Percentiles rank a stretch among this genome's conserved stretches.
Conservation (phyloP, 2,329 filamentous ascomycete genomes). For the Penicillium sumatraense region DNA sequence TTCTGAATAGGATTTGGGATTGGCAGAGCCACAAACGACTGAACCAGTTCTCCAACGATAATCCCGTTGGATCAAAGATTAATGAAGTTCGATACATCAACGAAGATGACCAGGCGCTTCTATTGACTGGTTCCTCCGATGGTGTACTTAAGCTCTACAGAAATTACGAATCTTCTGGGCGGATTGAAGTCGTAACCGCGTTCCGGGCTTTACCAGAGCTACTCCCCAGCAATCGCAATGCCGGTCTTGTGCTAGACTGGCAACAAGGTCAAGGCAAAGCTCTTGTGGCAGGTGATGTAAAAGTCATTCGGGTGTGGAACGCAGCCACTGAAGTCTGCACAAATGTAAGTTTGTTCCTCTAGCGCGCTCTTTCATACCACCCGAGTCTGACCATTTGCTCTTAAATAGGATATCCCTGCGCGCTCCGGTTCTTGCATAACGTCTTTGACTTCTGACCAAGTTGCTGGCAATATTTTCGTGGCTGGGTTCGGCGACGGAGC, state of each 20-base stretch:
- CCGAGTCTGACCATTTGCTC: constrained; percentile 3
- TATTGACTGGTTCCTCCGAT: constrained; percentile 95
- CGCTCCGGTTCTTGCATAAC: constrained; percentile 95
- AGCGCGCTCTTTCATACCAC: background rate
- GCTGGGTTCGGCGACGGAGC: constrained; percentile 96
- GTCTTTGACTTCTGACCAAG: constrained; percentile 93
- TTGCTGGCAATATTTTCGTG: constrained; percentile 94
- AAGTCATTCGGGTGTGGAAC: constrained; percentile 95
- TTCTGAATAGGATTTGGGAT: constrained; percentile 73
- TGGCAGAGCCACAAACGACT: constrained; percentile 79
- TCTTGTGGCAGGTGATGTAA: constrained; percentile 93
- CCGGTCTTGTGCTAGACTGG: constrained; percentile 97
- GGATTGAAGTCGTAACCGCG: constrained; percentile 83
- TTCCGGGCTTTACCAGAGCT: constrained; percentile 94
- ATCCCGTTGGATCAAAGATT: constrained; percentile 87
- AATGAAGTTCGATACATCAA: constrained; percentile 98
- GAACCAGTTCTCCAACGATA: constrained; percentile 90
- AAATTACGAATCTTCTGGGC: constrained; percentile 78
- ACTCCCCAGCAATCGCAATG: constrained; percentile 90
- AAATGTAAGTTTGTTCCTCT: constrained; percentile 54
- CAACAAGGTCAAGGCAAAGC: constrained; percentile 95
- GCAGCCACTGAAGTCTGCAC: constrained; percentile 90
- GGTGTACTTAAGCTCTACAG: constrained; percentile 92
- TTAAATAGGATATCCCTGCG: constrained; percentile 77
- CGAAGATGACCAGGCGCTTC: constrained; percentile 91